These are phyloP conservation scores for Suhomyces bokatorum DNA, from an alignment of 1,139 yeast genomes.

Conservation along the genomic window DNA sequence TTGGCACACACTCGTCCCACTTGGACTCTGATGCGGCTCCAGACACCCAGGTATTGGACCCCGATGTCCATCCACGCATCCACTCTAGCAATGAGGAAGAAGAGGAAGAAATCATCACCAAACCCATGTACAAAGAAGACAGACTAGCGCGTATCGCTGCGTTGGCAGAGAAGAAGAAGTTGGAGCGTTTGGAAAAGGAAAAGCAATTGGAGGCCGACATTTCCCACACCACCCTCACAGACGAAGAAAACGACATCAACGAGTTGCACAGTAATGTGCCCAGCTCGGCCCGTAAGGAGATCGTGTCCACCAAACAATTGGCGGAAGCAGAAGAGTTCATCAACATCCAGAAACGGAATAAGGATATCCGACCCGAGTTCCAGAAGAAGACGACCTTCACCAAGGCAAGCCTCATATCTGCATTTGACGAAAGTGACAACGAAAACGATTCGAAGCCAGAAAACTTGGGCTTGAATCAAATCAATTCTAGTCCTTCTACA, in stretches of 20 bases:
- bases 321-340: constrained; percentile 38
- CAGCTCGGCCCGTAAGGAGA: constrained; percentile 17
- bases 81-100: constrained; percentile 9
- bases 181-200: constrained; percentile 22
- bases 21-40: neutral
- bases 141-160: constrained; percentile 25
- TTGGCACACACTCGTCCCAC: neutral
- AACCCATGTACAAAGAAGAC: constrained; percentile 21
- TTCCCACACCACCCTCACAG: constrained; percentile 37
- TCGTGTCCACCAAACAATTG: constrained; percentile 28
- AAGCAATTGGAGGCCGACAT: constrained; percentile 36
- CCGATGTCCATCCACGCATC: constrained; percentile 5
- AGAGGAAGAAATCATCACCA: constrained; percentile 10
- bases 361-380: constrained; percentile 37
- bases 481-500: constrained; percentile 33
- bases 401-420: constrained; percentile 34
- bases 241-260: constrained; percentile 42
- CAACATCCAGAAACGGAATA: constrained; percentile 37
- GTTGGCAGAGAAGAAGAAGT: constrained; percentile 26
- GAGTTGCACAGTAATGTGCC: constrained; percentile 24
- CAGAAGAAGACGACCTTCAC: constrained; percentile 31
- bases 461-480: constrained; percentile 13
- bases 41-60: neutral
- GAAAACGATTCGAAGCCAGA: constrained; percentile 14
- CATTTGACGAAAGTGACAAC: constrained; percentile 35